Base-by-base conservation (phyloP, 495 filamentous ascomycete genomes). In the Penicillium roqueforti region DNA sequence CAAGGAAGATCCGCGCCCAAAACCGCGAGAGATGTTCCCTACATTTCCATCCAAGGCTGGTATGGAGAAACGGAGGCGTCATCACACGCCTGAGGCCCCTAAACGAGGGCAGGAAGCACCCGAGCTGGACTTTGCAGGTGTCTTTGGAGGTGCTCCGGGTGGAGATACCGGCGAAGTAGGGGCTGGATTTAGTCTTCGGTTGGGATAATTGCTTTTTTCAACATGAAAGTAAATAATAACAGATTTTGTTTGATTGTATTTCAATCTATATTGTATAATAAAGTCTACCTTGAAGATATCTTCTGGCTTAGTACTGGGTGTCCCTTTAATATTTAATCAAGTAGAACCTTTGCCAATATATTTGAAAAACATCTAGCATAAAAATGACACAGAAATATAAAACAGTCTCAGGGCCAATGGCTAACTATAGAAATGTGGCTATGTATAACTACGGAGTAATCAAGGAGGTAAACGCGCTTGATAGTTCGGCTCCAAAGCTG, bases 31-130 rank as follows among this genome's bases (percentile, higher is more conserved):
- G 58, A 88, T 95, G 86, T 92, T 95, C 59, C 89, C 89, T 14
- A 92, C 89, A 0, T 98, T 96, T 65, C 93, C 93, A 2, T 91
- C 86, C 45, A 97, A 96, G 71, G 93, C 92, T 0, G 90, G 91
- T 1, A 87, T 92, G 79, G 93, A 98, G 79, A 88, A 85, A 65
- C 69, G 91, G 60, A 75, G 89, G 54, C 73, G 81, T 28, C 68
- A 83, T 25, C 84, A 80, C 52, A 96, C 86, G 38, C 93, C 93
- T 2, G 87, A 89, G 62, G 93, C 93, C n/a, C 93, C 93, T 3
- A 85, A 80, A 29, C 73, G 91, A 6, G 92, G 92, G 0, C 83
- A 73, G 48, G 71, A 87, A 60, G 87, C 84, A 46, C 85, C 84
- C 2, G 80, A 70, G 46, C 72, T 91, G 44, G 71, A 82, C 53